Conservation (phyloP, 805 yeast species). For the Alloascoidea africana region DNA sequence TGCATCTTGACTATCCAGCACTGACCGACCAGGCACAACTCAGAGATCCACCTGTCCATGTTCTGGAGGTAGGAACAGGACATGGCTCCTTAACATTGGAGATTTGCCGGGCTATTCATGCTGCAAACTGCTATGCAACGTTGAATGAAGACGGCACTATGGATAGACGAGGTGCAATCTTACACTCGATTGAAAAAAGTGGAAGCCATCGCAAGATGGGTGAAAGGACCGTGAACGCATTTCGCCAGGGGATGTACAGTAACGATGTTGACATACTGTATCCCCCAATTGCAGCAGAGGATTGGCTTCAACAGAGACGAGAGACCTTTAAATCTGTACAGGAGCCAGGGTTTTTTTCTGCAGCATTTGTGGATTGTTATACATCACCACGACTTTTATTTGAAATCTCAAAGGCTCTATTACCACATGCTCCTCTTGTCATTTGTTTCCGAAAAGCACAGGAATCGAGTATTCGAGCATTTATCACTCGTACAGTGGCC, state of each 20-base stretch:
- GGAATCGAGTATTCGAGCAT: too few relatives aligned
- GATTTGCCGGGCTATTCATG: conserved; percentile 25
- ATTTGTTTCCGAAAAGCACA: too few relatives aligned
- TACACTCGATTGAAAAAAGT: conserved; percentile 29
- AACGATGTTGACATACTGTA: conserved; percentile 32
- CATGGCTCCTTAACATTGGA: conserved; percentile 35
- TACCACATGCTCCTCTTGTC: too few relatives aligned
- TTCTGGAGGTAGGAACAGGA: conserved; percentile 39
- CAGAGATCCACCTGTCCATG: conserved; percentile 20
- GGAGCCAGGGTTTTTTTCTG: too few relatives aligned
- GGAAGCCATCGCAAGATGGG: conserved; percentile 27
- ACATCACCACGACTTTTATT: too few relatives aligned
- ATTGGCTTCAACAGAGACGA: too few relatives aligned
- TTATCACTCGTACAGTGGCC: too few relatives aligned
- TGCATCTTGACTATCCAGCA: conserved; percentile 25
- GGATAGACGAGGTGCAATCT: conserved; percentile 24
- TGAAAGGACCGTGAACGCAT: conserved; percentile 21
- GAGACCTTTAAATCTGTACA: too few relatives aligned
- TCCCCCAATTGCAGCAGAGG: too few relatives aligned
- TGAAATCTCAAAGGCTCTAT: too few relatives aligned
- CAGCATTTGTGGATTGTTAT: too few relatives aligned
- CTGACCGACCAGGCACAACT: conserved; percentile 6
- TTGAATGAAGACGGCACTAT: conserved; percentile 10
- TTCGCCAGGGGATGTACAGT: conserved; percentile 26
- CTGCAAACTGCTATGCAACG: conserved; percentile 24